These are phyloP conservation scores for Chondrus crispus DNA, from an alignment of 23 red algal species.

Conservation along the genomic window DNA sequence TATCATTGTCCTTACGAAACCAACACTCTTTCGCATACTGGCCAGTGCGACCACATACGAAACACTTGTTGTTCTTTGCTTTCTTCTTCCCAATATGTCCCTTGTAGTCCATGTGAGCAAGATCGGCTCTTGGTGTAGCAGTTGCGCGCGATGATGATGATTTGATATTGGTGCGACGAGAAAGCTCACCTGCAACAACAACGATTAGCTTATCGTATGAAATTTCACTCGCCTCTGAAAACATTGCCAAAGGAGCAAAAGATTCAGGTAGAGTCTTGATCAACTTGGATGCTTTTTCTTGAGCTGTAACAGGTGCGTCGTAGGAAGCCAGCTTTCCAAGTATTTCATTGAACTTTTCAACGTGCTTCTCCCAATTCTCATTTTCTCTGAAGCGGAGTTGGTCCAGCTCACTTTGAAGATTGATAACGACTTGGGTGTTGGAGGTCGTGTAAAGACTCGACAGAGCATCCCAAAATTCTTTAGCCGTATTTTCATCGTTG, in stretches of 20 bases:
- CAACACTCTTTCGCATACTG: conserved; percentile 7
- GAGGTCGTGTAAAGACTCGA: not conserved
- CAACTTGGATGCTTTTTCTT: not conserved
- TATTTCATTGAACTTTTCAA: not conserved
- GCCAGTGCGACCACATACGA: not conserved
- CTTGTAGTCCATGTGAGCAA: not conserved
- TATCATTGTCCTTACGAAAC: not conserved
- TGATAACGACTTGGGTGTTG: not conserved
- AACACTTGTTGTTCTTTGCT: not conserved
- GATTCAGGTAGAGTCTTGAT: not conserved
- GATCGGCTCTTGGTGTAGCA: not conserved
- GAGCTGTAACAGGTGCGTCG: not conserved
- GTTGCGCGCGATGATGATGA: not conserved
- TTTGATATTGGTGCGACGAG: not conserved
- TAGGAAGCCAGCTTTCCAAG: not conserved
- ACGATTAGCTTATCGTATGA: not conserved
- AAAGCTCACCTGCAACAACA: not conserved
- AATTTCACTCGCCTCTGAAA: not conserved
- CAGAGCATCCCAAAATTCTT: not conserved
- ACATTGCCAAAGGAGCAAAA: not conserved
- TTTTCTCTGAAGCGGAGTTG: not conserved
- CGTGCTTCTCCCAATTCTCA: not conserved
- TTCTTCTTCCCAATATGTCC: not conserved
- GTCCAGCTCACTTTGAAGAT: not conserved
- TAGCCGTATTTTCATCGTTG: not conserved